These are phyloP conservation scores for Citrus australasica DNA, from an alignment of 345 rosid genomes.

Conservation along the genomic window DNA sequence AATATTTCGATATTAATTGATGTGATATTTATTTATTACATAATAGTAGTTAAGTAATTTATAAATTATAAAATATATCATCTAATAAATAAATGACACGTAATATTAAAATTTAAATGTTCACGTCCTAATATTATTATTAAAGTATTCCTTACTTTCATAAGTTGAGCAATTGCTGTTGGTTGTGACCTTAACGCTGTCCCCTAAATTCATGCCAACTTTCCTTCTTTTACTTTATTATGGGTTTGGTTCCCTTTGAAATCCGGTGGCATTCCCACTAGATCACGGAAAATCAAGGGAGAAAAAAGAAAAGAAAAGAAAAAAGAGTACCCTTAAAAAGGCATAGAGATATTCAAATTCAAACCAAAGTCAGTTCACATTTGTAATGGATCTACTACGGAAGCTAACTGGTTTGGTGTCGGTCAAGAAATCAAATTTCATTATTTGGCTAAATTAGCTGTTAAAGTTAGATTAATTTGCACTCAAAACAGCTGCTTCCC, in stretches of 20 bases:
- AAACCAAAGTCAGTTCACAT: neutral
- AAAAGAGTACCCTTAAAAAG: neutral
- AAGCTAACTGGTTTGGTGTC: neutral
- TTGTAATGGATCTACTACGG: too few species aligned
- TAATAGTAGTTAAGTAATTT: too few species aligned
- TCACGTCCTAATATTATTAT: too few species aligned
- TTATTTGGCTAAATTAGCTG: neutral
- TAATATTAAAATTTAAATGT: too few species aligned
- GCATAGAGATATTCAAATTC: neutral
- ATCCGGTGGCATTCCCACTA: slow-evolving; percentile 2
- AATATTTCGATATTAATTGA: too few species aligned
- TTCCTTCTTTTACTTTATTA: slow-evolving; percentile 2
- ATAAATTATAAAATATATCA: too few species aligned
- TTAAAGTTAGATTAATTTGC: slow-evolving; percentile 2
- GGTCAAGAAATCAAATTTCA: slow-evolving; percentile 9
- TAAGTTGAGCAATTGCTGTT: slow-evolving; percentile 14
- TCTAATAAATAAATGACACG: too few species aligned
- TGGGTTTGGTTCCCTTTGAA: neutral
- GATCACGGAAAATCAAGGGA: neutral
- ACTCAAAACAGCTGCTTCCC: neutral
- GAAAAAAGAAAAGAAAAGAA: neutral
- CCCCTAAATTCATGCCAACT: slow-evolving; percentile 16
- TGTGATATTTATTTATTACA: too few species aligned
- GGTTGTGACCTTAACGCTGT: slow-evolving; percentile 4
- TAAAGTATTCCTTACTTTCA: neutral